Evolutionary conservation across 129 eudicot genomes (phyloP).

Genomic region (Tanacetum coccineum): DNA sequence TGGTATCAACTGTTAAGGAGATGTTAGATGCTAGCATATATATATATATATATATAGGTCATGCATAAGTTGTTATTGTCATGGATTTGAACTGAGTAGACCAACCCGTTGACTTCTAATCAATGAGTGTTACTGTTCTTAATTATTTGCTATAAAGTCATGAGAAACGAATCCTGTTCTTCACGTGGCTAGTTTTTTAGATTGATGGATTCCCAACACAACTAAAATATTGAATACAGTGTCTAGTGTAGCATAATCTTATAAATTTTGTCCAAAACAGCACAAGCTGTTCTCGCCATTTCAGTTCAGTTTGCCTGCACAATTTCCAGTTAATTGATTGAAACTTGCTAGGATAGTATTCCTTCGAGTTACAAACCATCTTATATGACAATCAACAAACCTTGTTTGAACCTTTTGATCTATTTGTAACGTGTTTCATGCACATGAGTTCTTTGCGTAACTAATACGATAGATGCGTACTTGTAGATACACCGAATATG

Average conservation of each 20-base stretch:
- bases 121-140: conserved; percentile 7
- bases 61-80: conserved; percentile 11
- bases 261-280: too few relatives aligned
- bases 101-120: conserved; percentile 21
- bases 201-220: conserved; percentile 1
- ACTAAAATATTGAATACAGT: not conserved
- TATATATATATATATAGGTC: conserved; percentile 2
- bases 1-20: conserved; percentile 4
- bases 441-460: too few relatives aligned
- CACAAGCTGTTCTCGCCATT: too few relatives aligned
- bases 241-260: not conserved
- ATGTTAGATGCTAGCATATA: conserved; percentile 1
- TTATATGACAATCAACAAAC: too few relatives aligned
- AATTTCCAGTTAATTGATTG: too few relatives aligned
- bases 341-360: too few relatives aligned
- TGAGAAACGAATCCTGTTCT: conserved; percentile 15
- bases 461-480: not conserved
- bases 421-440: too few relatives aligned
- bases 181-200: conserved; percentile 4
- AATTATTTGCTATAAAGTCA: conserved; percentile 10
- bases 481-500: not conserved
- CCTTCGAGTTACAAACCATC: too few relatives aligned
- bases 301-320: too few relatives aligned
- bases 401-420: too few relatives aligned
- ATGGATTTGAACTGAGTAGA: conserved; percentile 28